Conservation (phyloP, 1,284 basidiomycete species). For the Grifola frondosa region DNA sequence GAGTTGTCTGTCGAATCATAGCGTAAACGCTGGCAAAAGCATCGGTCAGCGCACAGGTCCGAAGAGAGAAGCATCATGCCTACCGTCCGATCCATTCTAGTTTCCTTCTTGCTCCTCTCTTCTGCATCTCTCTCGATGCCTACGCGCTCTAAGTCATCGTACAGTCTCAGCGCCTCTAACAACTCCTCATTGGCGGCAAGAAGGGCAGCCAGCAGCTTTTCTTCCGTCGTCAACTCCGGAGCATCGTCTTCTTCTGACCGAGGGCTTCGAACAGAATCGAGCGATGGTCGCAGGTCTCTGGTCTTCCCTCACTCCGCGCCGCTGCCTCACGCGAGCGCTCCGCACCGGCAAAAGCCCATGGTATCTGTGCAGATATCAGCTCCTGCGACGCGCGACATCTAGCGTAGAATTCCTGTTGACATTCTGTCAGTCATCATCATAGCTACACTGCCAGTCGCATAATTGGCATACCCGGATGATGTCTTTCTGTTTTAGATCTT, state of each 20-base stretch:
- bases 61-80: too few relatives aligned
- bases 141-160: constrained; percentile 68
- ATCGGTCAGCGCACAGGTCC: too few relatives aligned
- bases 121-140: constrained; percentile 61
- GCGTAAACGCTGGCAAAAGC: constrained; percentile 24
- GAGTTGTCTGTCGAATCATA: constrained; percentile 32
- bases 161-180: constrained; percentile 44
- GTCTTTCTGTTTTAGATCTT: constrained; percentile 56
- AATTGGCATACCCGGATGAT: constrained; percentile 57
- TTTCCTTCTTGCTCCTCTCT: constrained; percentile 60
- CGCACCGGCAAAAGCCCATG: constrained; percentile 76
- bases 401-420: constrained; percentile 63
- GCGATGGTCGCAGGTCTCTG: constrained; percentile 11
- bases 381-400: constrained; percentile 75
- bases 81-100: constrained; percentile 56
- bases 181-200: constrained; percentile 65
- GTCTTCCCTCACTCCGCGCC: constrained; percentile 22
- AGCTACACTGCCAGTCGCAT: background rate
- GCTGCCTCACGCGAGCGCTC: constrained; percentile 48
- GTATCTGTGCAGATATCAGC: constrained; percentile 70
- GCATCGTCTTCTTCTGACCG: constrained; percentile 30
- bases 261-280: constrained; percentile 11
- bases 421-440: constrained; percentile 1
- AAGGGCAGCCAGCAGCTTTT: constrained; percentile 61
- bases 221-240: constrained; percentile 53